Evolutionary conservation across 1,284 basidiomycete species (phyloP).

Genomic region (Bothia castanella): DNA sequence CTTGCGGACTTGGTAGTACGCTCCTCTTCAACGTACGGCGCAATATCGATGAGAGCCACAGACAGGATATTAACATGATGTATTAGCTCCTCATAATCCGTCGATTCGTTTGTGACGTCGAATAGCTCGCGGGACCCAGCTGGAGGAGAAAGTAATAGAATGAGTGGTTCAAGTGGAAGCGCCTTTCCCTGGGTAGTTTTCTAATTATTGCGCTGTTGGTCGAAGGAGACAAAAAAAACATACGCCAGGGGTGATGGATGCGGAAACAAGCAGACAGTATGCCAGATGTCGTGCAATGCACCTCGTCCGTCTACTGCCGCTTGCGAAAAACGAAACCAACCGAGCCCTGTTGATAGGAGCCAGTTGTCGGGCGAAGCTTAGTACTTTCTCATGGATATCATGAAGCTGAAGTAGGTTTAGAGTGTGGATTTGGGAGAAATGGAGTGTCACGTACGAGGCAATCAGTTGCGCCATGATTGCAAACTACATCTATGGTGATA

Average conservation of each 20-base stretch:
- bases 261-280: constrained; percentile 39
- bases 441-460: constrained; percentile 31
- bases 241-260: constrained; percentile 31
- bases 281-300: constrained; percentile 58
- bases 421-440: neutral
- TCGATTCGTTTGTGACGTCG: constrained; percentile 42
- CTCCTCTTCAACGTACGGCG: constrained; percentile 53
- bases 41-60: constrained; percentile 53
- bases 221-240: constrained; percentile 4
- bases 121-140: constrained; percentile 38
- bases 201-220: neutral
- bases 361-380: constrained; percentile 37
- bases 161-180: constrained; percentile 45
- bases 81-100: constrained; percentile 56
- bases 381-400: constrained; percentile 43
- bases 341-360: constrained; percentile 44
- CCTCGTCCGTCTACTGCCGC: constrained; percentile 45
- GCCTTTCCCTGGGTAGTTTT: constrained; percentile 33
- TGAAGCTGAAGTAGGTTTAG: constrained; percentile 41
- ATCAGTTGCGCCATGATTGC: constrained; percentile 34
- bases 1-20: constrained; percentile 19
- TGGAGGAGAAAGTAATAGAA: constrained; percentile 39
- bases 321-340: constrained; percentile 50
- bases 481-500: constrained; percentile 44
- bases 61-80: constrained; percentile 53